Conservation (phyloP, 1,284 basidiomycete species). For the Microbotryum saponariae region DNA sequence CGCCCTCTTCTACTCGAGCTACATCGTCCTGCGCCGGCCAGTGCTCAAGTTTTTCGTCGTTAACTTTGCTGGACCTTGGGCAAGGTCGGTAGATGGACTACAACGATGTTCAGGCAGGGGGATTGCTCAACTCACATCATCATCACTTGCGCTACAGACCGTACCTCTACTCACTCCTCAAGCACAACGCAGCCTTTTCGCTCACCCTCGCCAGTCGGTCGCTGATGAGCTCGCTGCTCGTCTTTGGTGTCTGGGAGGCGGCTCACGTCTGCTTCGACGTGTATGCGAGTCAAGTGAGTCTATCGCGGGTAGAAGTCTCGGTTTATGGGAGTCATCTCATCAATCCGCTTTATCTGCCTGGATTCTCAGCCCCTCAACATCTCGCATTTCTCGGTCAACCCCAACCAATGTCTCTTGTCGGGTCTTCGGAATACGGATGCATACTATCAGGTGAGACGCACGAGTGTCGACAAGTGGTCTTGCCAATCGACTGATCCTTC, state of each 20-base stretch:
- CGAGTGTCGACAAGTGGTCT: neutral
- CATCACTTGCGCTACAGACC: slow-evolving; percentile 6
- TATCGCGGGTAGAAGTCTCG: neutral
- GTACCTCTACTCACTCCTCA: slow-evolving; percentile 29
- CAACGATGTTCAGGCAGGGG: too few species aligned
- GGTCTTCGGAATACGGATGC: slow-evolving; percentile 45
- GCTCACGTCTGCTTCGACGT: slow-evolving; percentile 28
- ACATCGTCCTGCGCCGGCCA: slow-evolving; percentile 27
- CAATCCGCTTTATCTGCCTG: too few species aligned
- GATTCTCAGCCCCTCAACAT: slow-evolving; percentile 25
- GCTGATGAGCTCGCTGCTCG: slow-evolving; percentile 7
- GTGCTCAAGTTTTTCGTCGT: slow-evolving; percentile 30
- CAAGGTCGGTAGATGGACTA: slow-evolving; percentile 9
- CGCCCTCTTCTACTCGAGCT: slow-evolving; percentile 24
- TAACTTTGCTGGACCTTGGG: slow-evolving; percentile 23
- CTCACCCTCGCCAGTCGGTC: slow-evolving; percentile 18
- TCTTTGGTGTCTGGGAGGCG: slow-evolving; percentile 19
- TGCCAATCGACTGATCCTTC: neutral
- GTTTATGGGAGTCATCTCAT: neutral
- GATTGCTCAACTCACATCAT: neutral
- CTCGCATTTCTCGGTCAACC: slow-evolving; percentile 29
- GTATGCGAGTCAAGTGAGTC: slow-evolving; percentile 28
- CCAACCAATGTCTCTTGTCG: slow-evolving; percentile 47
- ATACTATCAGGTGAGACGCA: slow-evolving; percentile 37
- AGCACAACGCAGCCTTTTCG: slow-evolving; percentile 26